Conservation (phyloP, 139 green algal species). For the Chlorokybus atmophyticus region DNA sequence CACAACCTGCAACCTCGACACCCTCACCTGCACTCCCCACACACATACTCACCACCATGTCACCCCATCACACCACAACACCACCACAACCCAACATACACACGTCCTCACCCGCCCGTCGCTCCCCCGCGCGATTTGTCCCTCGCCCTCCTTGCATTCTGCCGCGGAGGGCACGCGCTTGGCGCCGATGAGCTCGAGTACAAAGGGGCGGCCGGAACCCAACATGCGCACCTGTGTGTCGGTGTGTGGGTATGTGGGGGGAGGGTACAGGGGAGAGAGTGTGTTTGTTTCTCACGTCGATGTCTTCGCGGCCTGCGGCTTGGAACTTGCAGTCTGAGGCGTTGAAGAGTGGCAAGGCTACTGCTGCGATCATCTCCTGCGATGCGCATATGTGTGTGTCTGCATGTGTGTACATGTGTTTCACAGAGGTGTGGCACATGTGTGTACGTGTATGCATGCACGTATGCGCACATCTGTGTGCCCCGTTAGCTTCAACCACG, state of each 20-base stretch:
- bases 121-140: not conserved
- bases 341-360: slow-evolving; percentile 11
- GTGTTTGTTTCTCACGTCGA: slow-evolving; percentile 11
- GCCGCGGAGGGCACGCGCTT: not conserved
- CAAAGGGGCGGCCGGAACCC: slow-evolving; percentile 17
- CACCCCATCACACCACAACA: not conserved
- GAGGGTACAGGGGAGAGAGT: not conserved
- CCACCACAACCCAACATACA: not conserved
- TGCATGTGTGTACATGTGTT: not conserved
- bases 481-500: not conserved
- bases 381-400: not conserved
- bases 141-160: not conserved
- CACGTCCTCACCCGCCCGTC: not conserved
- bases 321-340: slow-evolving; percentile 23
- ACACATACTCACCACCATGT: not conserved
- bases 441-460: no score
- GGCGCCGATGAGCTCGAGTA: slow-evolving; percentile 17
- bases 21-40: slow-evolving; percentile 9
- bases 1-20: slow-evolving; percentile 11
- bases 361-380: slow-evolving; percentile 17
- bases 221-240: slow-evolving; percentile 17
- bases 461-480: not conserved
- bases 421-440: no score
- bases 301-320: slow-evolving; percentile 19
- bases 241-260: not conserved